Percentiles rank a stretch among this genome's conserved stretches.
Evolutionary conservation across 2,329 filamentous ascomycete species (phyloP).

Genomic region (Apiospora rasikravindrae): DNA sequence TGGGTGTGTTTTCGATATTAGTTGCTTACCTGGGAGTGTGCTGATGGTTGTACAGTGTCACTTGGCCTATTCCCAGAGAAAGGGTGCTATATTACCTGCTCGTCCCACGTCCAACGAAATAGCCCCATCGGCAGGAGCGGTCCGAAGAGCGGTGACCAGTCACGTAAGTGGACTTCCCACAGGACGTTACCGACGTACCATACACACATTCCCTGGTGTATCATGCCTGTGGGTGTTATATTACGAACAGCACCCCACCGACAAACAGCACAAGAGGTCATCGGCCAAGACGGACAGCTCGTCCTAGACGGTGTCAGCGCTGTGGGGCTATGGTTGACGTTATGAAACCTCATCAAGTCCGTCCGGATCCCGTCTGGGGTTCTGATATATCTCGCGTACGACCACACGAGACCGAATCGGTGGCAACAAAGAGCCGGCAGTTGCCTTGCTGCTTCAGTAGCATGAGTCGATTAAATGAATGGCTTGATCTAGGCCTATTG

Average conservation of each 20-base stretch:
- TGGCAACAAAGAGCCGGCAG: not conserved
- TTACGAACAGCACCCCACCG: not conserved
- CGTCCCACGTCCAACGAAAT: constrained; percentile 37
- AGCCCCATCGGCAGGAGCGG: constrained; percentile 48
- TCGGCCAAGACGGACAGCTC: not conserved
- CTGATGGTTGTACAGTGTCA: constrained; percentile 29
- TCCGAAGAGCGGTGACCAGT: constrained; percentile 35
- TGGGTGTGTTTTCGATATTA: constrained; percentile 26
- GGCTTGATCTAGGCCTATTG: not conserved
- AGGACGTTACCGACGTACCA: no score
- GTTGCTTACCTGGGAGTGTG: not conserved
- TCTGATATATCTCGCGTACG: not conserved
- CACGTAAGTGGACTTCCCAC: not conserved
- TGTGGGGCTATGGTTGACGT: not conserved
- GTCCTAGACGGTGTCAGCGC: not conserved
- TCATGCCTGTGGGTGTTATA: constrained; percentile 2
- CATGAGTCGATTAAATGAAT: not conserved
- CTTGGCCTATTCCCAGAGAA: constrained; percentile 34
- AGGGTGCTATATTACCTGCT: constrained; percentile 33
- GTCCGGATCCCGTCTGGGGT: not conserved
- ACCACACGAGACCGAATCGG: not conserved
- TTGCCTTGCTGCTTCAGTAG: not conserved
- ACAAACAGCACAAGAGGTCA: not conserved
- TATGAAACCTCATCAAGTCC: not conserved
- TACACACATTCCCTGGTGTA: no score